Evolutionary conservation across 805 yeast genomes (phyloP), one percentile per base, ranked within the genome.

Genomic region (Cyberlindnera euphorbiiphila): DNA sequence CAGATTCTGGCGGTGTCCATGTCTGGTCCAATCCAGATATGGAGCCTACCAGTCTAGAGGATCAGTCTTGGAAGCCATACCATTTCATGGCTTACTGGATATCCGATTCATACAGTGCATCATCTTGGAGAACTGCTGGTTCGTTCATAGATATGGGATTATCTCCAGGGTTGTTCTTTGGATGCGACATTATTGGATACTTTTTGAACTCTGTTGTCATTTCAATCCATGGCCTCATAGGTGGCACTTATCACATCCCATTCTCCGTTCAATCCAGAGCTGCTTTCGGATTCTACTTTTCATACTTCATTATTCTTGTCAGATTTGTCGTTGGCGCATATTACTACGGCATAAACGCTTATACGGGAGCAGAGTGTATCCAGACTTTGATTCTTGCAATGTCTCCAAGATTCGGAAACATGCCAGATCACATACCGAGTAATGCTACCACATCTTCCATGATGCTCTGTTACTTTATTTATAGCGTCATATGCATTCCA

Each of bases 321-420:
- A 39, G 46, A 39, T 39, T 42, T 22, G 26, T 42, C 16, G 46
- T 42, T 11, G 46, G 46, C 20, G 41, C 43, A 12, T 42, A 42
- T 37, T 42, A 42, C 43, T 42, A 42, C 32, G 46, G 46, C 25
- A 39, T 42, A 23, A 42, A 42, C 28, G 46, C 46, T 14, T 42
- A 42, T 34, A 42, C 46, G 11, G 46, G 46, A 36, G 46, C 46
- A 10, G 43, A 42, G 29, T 42, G 46, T 30, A 26, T 42, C 32
- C 46, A 39, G 29, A 42, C 46, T 6, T 13, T 42, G 29, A 42
- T 42, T 14, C 25, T 42, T 13, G 41, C 46, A 7, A 42, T 42
- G 46, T 39, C 43, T n/a, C 46, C 46, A 29, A 25, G 37, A n/a
- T 42, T 42, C 18, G 46, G 27, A 20, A 42, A 42, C 29, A 31